A percentile compares a stretch with the other conserved stretches of the same genome.
These are phyloP conservation scores for Leucogyrophana mollusca DNA, from an alignment of 768 basidiomycete species.

Conservation along the genomic window DNA sequence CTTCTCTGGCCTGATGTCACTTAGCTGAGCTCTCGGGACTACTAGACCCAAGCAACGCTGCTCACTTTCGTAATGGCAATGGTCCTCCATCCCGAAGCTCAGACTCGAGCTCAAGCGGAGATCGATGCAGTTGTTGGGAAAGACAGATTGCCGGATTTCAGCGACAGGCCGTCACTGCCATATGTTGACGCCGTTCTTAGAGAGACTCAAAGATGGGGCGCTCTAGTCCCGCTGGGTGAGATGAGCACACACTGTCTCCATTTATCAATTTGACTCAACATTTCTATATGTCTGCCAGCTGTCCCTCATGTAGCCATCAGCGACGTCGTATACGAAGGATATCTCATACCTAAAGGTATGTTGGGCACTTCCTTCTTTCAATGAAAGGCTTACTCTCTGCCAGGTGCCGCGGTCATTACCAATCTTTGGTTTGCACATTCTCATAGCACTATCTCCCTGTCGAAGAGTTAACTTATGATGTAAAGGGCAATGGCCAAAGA, in stretches of 20 bases:
- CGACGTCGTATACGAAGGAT: slow-evolving; percentile 42
- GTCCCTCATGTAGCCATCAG: slow-evolving; percentile 29
- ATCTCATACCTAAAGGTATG: slow-evolving; percentile 52
- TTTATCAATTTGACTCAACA: background rate
- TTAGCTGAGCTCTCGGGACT: background rate
- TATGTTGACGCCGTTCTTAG: slow-evolving; percentile 4
- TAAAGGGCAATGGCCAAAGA: slow-evolving; percentile 25
- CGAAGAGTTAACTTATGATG: background rate
- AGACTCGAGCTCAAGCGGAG: slow-evolving; percentile 2
- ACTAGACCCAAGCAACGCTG: slow-evolving; percentile 7
- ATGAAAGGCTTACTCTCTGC: background rate
- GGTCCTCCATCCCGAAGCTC: slow-evolving; percentile 1
- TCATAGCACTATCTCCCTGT: too few species aligned
- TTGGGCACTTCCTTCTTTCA: background rate
- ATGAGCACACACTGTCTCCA: background rate
- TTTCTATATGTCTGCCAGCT: slow-evolving; percentile 10
- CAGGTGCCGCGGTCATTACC: slow-evolving; percentile 20
- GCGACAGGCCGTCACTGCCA: slow-evolving; percentile 3
- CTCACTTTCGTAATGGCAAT: slow-evolving; percentile 4
- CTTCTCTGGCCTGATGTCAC: slow-evolving; percentile 1
- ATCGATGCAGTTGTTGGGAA: slow-evolving; percentile 6
- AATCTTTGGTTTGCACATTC: slow-evolving; percentile 17
- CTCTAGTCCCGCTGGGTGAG: background rate
- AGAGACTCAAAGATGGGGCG: slow-evolving; percentile 1
- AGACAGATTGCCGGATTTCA: slow-evolving; percentile 5